A percentile compares a stretch with the other conserved stretches of the same genome.
These are phyloP conservation scores for Sporobolus alterniflorus DNA, from an alignment of 202 grass and related monocot species.

Conservation along the genomic window DNA sequence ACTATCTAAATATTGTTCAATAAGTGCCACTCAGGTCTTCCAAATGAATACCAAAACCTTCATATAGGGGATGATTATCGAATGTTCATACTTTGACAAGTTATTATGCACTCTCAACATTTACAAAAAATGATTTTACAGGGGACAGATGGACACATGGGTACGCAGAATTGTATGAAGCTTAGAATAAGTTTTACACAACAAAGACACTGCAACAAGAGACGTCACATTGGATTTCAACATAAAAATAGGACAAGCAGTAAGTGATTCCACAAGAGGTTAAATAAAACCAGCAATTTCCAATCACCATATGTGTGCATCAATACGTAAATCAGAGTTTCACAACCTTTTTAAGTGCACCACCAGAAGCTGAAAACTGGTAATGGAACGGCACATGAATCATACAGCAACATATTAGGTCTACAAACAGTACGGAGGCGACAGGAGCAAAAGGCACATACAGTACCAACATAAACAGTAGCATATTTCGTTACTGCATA, in stretches of 20 bases:
- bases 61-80: not conserved
- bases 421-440: not conserved
- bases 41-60: not conserved
- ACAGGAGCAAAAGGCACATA: not conserved
- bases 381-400: not conserved
- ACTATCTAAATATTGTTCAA: conserved; percentile 4
- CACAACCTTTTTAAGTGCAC: not conserved
- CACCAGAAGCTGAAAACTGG: not conserved
- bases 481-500: not conserved
- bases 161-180: not conserved
- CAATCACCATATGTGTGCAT: not conserved
- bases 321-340: not conserved
- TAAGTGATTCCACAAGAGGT: not conserved
- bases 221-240: not conserved
- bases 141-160: not conserved
- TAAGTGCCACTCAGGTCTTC: not conserved
- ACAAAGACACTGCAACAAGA: not conserved
- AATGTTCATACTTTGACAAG: not conserved
- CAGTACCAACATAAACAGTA: not conserved
- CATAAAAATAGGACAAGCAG: not conserved
- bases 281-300: not conserved
- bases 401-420: not conserved
- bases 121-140: not conserved
- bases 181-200: not conserved
- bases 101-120: not conserved